These are phyloP conservation scores for Saccharomycopsis sp. DNA, from an alignment of 805 yeast genomes.

Conservation along the genomic window DNA sequence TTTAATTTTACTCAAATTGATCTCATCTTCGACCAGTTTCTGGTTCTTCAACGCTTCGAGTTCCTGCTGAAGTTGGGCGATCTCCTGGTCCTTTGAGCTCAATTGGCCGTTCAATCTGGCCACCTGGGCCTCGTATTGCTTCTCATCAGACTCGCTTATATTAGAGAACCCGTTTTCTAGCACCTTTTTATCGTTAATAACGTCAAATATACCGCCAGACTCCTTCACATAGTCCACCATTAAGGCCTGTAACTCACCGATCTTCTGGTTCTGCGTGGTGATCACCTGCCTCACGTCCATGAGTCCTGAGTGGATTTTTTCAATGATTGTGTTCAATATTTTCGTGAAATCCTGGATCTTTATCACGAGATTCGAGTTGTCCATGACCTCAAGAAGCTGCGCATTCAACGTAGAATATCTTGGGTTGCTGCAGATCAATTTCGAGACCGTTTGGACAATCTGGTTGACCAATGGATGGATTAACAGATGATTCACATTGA, in stretches of 20 bases:
- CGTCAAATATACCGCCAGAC: neutral
- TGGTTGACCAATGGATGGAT: slow-evolving; percentile 1
- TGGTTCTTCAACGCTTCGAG: neutral
- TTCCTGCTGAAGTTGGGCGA: neutral
- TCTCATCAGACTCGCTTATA: neutral
- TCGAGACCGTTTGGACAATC: neutral
- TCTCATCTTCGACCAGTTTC: neutral
- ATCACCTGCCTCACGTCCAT: neutral
- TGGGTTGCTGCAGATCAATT: neutral
- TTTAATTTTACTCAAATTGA: neutral
- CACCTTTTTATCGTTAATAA: neutral
- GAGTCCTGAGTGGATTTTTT: neutral
- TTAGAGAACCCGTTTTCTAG: neutral
- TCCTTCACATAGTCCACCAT: neutral
- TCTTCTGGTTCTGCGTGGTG: neutral
- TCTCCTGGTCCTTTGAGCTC: neutral
- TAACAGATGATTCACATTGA: neutral
- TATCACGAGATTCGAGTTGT: neutral
- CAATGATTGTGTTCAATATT: neutral
- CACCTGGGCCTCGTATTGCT: neutral
- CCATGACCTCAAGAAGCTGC: neutral
- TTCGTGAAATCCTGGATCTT: neutral
- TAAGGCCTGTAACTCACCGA: neutral
- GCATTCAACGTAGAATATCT: neutral
- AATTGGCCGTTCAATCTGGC: neutral